Base-by-base conservation (phyloP, 352 stramenopile genomes). In the Pythium folliculosum region DNA sequence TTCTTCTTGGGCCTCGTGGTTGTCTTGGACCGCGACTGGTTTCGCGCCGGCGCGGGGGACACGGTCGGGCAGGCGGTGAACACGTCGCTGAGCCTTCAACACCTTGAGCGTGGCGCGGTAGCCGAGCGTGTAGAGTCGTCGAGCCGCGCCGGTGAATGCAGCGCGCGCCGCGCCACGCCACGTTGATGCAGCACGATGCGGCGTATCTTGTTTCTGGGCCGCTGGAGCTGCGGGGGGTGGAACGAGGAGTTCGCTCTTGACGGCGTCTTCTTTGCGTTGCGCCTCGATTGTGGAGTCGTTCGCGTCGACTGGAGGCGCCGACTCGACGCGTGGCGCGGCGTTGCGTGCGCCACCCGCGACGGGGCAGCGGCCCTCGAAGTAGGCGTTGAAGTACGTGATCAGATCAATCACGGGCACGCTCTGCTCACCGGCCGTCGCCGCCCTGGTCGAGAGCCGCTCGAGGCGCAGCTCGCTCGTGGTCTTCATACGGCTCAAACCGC, bases 301-400 rank as follows among this genome's bases (percentile, higher is more conserved):
- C 5, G 27, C 37, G 9, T 43, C 37, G 37, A 43, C 10, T 12
- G 37, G 37, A 43, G 14, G 2, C 37, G 1, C 9, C 9, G 37
- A 2, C 37, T 43, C 37, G 14, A 32, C 37, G 14, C 37, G 37
- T 2, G 3, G 37, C 3, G 37, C 10, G 9, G 9, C 14, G 35
- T 40, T 12, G 6, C 12, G 37, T 2, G 9, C 3, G 37, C 9
- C 37, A 2, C 10, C 37, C 37, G 37, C 23, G 48, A 9, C 25
- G 21, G 5, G 8, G 23, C 17, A 54, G 19, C 48, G 32, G 2
- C 37, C 48, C 37, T 54, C 48, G 48, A 22, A 54, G 25, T 30
- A 54, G 13, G 48, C 23, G 48, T 54, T 54, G 48, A 38, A 54
- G 48, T 37, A 54, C 48, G 48, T 54, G 23, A 54, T 22, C 1